Evolutionary conservation across 495 filamentous ascomycete species (phyloP).

Genomic region (Xylaria castorea): DNA sequence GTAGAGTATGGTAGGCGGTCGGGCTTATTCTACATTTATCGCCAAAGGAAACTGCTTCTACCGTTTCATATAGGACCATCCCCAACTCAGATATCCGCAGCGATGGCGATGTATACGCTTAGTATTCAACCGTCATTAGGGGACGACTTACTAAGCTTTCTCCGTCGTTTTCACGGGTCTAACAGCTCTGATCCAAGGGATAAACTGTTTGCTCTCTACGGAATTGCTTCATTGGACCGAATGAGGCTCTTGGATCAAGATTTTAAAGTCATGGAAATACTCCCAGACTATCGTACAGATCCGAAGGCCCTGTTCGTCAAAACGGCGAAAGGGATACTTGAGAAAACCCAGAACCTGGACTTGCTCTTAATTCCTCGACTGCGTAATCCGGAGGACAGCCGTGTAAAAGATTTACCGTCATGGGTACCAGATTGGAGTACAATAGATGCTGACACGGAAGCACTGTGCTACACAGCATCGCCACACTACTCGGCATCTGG

Average conservation of each 20-base stretch:
- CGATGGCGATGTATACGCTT: constrained; percentile 5
- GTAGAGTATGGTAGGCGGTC: constrained; percentile 5
- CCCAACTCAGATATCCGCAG: background rate
- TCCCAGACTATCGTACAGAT: background rate
- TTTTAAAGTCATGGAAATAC: background rate
- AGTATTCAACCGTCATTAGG: background rate
- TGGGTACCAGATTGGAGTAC: background rate
- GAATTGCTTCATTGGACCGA: background rate
- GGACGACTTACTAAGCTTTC: constrained; percentile 2
- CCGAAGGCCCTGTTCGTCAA: background rate
- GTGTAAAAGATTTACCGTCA: background rate
- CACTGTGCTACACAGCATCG: background rate
- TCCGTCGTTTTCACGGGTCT: constrained; percentile 2
- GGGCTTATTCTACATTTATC: background rate
- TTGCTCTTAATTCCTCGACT: background rate
- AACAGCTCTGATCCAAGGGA: background rate
- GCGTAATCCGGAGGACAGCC: background rate
- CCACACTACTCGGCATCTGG: background rate
- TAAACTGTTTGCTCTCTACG: constrained; percentile 10
- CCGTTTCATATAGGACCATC: background rate
- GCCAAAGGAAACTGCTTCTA: background rate
- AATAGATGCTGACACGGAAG: background rate
- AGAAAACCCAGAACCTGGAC: background rate
- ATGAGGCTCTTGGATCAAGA: background rate
- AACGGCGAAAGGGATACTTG: constrained; percentile 8